phyloP scores from a whole-genome alignment of 78 protist genomes.

The Tieghemostelium lacteum region DNA sequence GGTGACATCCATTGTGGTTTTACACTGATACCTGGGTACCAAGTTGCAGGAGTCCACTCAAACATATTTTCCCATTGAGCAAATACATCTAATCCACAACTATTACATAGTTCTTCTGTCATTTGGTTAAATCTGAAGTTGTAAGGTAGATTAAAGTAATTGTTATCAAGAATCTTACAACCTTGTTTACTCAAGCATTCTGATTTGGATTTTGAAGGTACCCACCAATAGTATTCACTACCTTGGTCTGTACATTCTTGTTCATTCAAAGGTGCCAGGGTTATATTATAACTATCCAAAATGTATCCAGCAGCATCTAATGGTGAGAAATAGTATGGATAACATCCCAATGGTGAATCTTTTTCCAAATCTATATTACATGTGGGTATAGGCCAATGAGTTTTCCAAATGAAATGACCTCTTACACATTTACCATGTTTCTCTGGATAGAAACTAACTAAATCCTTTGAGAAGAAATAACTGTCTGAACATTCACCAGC shows the following conservation, averaged over 20 bases:
- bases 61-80: constrained; percentile 13
- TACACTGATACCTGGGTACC: constrained; percentile 6
- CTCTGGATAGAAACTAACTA: not conserved
- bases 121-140: constrained; percentile 47
- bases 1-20: not conserved
- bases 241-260: not conserved
- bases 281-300: not conserved
- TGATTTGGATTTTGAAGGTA: constrained; percentile 13
- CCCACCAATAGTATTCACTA: constrained; percentile 23
- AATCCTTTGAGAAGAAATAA: constrained; percentile 1
- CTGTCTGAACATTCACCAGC: constrained; percentile 36
- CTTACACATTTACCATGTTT: constrained; percentile 44
- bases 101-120: not conserved
- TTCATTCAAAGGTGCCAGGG: not conserved
- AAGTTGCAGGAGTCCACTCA: constrained; percentile 22
- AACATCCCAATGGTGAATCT: constrained; percentile 58
- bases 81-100: constrained; percentile 16
- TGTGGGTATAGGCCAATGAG: not conserved
- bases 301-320: not conserved
- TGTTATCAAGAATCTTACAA: constrained; percentile 13
- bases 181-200: constrained; percentile 13
- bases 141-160: constrained; percentile 11
- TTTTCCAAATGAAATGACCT: constrained; percentile 1
- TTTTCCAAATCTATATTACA: constrained; percentile 1
- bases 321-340: not conserved